Base-by-base conservation (phyloP, 83 land plant genomes). In the Larix sibirica region DNA sequence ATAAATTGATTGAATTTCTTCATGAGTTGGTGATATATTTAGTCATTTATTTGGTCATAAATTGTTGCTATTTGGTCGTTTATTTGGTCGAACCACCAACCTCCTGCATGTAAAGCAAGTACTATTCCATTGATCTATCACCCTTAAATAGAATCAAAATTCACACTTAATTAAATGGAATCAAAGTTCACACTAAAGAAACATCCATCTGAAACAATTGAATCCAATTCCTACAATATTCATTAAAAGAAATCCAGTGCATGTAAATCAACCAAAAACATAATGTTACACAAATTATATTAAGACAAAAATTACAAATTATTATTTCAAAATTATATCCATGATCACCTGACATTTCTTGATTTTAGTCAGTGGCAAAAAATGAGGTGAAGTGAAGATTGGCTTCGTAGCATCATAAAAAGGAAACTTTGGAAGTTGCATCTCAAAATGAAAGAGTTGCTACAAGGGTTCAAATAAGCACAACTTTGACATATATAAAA, bases 161-260 rank as follows among this genome's bases (percentile, higher is more conserved):
- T 28, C 28, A 28, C 28, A 28, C 28, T 28, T 28, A 28, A 28
- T 28, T 28, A 28, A 28, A 28, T 28, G 28, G 28, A 28, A 28
- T 28, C 28, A 28, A 28, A 28, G 28, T 28, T 28, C 28, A 28
- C 28, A 28, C 28, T 28, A 18, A 91, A 70, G 77, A 91, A 91
- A 47, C 93, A 91, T 44, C 91, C 93, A 74, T 91, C 89, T 21
- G 89, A 91, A 70, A 91, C 70, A 0, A 91, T 89, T 12, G 93
- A 89, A 28, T 89, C 83, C 63, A 77, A 47, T 18, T 86, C 82
- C 89, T 89, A 83, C 50, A 86, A 69, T 2, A 28, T 5, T 50
- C 7, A 75, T 58, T 59, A 17, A 62, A 14, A 62, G 58, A 36
- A 80, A 24, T 4, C 31, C 10, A 17, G 18, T 62, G 40, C 16